Base-by-base conservation (phyloP, 2,329 filamentous ascomycete species). In the Xylaria polymorpha region DNA sequence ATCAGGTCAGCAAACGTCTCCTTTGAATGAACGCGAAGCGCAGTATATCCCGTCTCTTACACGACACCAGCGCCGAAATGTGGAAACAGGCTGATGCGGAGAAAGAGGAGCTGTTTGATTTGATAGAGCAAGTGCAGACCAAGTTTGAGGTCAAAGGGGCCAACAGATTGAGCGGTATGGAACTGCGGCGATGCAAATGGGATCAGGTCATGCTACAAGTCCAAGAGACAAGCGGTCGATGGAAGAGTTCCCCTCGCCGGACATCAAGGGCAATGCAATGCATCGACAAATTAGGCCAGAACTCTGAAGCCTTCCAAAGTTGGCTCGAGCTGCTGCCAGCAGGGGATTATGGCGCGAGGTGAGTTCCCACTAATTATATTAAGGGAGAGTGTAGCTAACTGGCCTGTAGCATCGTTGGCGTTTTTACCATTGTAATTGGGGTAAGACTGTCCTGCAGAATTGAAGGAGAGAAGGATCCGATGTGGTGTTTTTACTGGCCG, bases 251-350 rank as follows among this genome's bases (percentile, higher is more conserved):
- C 8, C 41, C 57, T 41, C 35, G 48, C 7, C 58, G 58, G 10
- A 39, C 41, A 4, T 66, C 64, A 12, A 41, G 41, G 10, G 57
- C 57, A 14, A 66, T 66, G 64, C 57, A 61, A 39, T 66, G 25
- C 22, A 61, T 66, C 29, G 58, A 66, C 9, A 66, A 66, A 20
- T 25, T 66, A 2, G 64, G 64, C 6, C 10, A 22, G n/a, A 66
- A 66, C 20, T 66, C 64, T 5, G 64, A 66, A 39, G 58, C 58
- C 3, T 61, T 66, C 58, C 22, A 57, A 43, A 61, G 64, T 41
- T 66, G 64, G 64, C 57, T 66, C 14, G 64, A 61, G n/a, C 25
- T 66, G 10, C 15, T 66, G 20, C 64, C 64, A 41, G 64, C 48
- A 10, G 64, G 64, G 6, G 64, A 66, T 35, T 66, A 66, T 43